Evolutionary conservation across 2,329 filamentous ascomycete genomes (phyloP).

Genomic region (Leptographium wingfieldii): DNA sequence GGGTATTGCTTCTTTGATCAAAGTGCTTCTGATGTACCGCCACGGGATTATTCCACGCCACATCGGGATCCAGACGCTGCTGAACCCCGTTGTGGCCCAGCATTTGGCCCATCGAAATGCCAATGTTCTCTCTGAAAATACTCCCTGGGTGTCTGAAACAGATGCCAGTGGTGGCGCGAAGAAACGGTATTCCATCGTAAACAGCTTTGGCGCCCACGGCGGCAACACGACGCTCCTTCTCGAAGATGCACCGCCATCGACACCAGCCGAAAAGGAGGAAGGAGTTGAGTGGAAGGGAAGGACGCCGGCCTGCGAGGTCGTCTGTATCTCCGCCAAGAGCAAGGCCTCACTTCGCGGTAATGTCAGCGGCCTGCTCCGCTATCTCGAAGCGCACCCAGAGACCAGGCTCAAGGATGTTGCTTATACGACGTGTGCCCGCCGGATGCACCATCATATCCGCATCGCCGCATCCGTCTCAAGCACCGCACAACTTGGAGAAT

Average conservation of each 20-base stretch:
- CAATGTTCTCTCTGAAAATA: slow-evolving; percentile 37
- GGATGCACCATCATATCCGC: too few species aligned
- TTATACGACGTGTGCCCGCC: slow-evolving; percentile 40
- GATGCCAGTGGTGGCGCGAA: slow-evolving; percentile 30
- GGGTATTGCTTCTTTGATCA: slow-evolving; percentile 29
- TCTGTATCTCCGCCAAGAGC: slow-evolving; percentile 34
- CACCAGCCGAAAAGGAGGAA: too few species aligned
- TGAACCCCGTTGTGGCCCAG: slow-evolving; percentile 39
- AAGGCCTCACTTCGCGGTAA: slow-evolving; percentile 29
- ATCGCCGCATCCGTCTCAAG: neutral
- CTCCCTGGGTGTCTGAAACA: slow-evolving; percentile 22
- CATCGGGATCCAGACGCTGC: slow-evolving; percentile 29
- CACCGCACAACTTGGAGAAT: too few species aligned
- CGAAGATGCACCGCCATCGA: slow-evolving; percentile 24
- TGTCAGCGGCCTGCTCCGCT: slow-evolving; percentile 26
- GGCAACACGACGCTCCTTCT: slow-evolving; percentile 42
- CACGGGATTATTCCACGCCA: slow-evolving; percentile 40
- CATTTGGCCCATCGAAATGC: slow-evolving; percentile 43
- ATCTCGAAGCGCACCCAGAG: slow-evolving; percentile 26
- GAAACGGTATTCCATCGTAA: slow-evolving; percentile 18
- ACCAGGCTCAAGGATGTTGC: slow-evolving; percentile 30
- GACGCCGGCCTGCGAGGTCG: slow-evolving; percentile 30
- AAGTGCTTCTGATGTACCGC: slow-evolving; percentile 31
- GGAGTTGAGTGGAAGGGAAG: too few species aligned
- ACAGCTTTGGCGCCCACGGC: slow-evolving; percentile 45